Conservation (phyloP, 2,329 filamentous ascomycete species). For the Fulvia fulva region DNA sequence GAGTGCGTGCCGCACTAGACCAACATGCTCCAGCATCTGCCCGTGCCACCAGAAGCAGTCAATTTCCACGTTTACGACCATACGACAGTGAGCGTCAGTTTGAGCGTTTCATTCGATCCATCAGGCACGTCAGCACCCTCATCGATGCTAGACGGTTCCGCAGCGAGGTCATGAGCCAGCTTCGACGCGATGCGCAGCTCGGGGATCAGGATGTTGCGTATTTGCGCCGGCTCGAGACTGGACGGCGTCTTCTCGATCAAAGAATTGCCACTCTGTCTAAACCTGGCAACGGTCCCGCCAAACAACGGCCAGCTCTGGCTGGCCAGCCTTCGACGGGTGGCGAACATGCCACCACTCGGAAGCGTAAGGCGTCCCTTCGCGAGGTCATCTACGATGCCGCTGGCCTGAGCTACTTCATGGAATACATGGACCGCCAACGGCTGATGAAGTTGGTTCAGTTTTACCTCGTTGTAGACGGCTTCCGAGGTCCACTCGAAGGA, state of each 20-base stretch:
- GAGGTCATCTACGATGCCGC: slow-evolving; percentile 88
- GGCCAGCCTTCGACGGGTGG: slow-evolving; percentile 34
- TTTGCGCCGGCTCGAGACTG: slow-evolving; percentile 83
- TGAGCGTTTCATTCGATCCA: slow-evolving; percentile 86
- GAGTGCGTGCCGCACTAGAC: slow-evolving; percentile 84
- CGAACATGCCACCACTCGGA: slow-evolving; percentile 50
- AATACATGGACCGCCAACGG: slow-evolving; percentile 91
- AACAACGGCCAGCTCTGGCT: slow-evolving; percentile 35
- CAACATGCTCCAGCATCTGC: slow-evolving; percentile 81
- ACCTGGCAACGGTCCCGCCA: slow-evolving; percentile 57
- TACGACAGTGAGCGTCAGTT: slow-evolving; percentile 88
- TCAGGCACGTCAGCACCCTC: slow-evolving; percentile 82
- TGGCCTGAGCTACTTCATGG: slow-evolving; percentile 97
- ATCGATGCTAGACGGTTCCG: slow-evolving; percentile 90
- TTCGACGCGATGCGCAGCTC: slow-evolving; percentile 76
- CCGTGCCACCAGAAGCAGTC: slow-evolving; percentile 35
- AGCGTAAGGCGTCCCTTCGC: slow-evolving; percentile 71
- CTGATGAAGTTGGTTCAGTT: slow-evolving; percentile 92
- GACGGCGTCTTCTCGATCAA: slow-evolving; percentile 84
- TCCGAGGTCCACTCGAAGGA: slow-evolving; percentile 89
- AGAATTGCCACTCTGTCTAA: slow-evolving; percentile 68
- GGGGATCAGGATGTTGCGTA: slow-evolving; percentile 83
- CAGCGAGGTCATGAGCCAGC: slow-evolving; percentile 85
- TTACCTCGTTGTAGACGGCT: slow-evolving; percentile 96
- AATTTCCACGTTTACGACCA: slow-evolving; percentile 74